Base-by-base conservation (phyloP, 768 basidiomycete species). In the Mycena vitilis region DNA sequence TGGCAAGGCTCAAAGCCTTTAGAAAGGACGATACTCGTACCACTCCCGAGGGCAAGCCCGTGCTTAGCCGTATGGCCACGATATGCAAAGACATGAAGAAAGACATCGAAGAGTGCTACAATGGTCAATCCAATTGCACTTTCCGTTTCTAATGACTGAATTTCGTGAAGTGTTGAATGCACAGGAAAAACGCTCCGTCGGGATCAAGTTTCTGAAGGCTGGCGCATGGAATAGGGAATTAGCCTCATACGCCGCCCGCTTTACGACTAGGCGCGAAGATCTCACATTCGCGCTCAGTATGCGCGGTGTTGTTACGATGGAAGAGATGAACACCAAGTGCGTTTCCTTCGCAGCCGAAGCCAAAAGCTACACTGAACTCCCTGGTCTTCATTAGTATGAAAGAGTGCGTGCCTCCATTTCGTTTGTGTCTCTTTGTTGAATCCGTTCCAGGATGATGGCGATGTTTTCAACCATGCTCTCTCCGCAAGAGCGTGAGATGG, bases 31-130 rank as follows among this genome's bases (percentile, higher is more conserved):
- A 69, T 36, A 45, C 47, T 6, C 67, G 60, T 4, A 36, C 40
- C 23, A 63, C 60, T 5, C 67, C 67, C 42, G 67, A 68, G 3
- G 54, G 54, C 12, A 57, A 62, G n/a, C 60, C 54, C 22, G 51
- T 68, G 12, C 67, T 68, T 48, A 59, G 67, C 23, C 67, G 67
- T 20, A 38, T 68, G 16, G 67, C 55, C 6, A 37, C 45, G 34
- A 53, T 63, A 2, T 68, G 67, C 61, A 44, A 63, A 42, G 61
- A 63, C 51, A 62, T 68, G 67, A 63, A 53, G n/a, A 68, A 63
- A 30, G 67, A 68, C 34, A 68, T 68, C 42, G 48, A 68, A 25
- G 67, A 63, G 5, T 68, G 67, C 34, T 68, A 63, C 51, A 68
- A 68, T 42, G 61, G 67, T 68, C 13, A 10, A n/a, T 44, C 36